Conservation (phyloP, 2,329 filamentous ascomycete species). For the Apiospora sp. region DNA sequence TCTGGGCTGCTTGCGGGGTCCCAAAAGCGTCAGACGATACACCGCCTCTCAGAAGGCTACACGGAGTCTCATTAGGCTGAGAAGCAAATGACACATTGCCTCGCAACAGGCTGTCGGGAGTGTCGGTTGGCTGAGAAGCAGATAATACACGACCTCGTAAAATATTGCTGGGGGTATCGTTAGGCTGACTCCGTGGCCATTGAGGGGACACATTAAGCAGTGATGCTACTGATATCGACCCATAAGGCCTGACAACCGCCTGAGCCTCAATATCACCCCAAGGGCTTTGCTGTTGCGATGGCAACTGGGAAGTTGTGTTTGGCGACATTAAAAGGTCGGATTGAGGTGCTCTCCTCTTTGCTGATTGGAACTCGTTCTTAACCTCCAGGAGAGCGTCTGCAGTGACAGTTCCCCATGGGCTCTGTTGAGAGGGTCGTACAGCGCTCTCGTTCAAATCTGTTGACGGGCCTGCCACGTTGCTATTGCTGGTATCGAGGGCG, state of each 20-base stretch:
- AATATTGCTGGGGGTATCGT: background rate
- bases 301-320: background rate
- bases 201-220: background rate
- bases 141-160: background rate
- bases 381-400: background rate
- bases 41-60: background rate
- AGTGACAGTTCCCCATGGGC: background rate
- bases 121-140: background rate
- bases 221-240: background rate
- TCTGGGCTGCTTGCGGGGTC: background rate
- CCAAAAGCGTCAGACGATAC: background rate
- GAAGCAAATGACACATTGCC: background rate
- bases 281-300: conserved; percentile 5
- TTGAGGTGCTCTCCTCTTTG: background rate
- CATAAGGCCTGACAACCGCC: background rate
- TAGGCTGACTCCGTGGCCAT: background rate
- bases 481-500: background rate
- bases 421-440: conserved; percentile 1
- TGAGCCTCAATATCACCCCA: background rate
- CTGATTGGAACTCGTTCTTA: background rate
- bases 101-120: background rate
- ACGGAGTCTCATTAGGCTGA: background rate
- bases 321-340: background rate
- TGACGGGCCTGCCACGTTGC: background rate
- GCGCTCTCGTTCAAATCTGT: background rate